A percentile compares a stretch with the other conserved stretches of the same genome.
phyloP scores from a whole-genome alignment of 2,329 filamentous ascomycete species.

The Aspergillus latus region DNA sequence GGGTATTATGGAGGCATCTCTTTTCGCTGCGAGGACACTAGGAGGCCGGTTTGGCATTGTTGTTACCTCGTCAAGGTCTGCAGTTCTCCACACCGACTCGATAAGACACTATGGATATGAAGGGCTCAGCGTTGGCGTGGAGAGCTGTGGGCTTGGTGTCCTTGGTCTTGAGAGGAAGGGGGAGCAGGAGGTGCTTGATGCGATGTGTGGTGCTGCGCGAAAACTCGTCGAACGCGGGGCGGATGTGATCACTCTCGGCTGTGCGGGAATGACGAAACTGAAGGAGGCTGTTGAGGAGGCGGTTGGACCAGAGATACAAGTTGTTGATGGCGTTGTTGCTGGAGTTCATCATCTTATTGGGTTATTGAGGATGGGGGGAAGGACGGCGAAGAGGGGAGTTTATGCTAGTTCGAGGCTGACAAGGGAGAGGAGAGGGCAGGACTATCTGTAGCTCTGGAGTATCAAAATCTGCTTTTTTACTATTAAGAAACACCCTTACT shows the following conservation, averaged over 20 bases:
- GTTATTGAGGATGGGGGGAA: slow-evolving; percentile 27
- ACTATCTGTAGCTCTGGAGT: slow-evolving; percentile 25
- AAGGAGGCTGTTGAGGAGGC: slow-evolving; percentile 48
- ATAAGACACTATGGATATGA: slow-evolving; percentile 45
- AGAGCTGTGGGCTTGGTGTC: slow-evolving; percentile 45
- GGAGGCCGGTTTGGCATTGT: slow-evolving; percentile 50
- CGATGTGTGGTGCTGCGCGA: slow-evolving; percentile 41
- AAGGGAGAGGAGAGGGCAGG: slow-evolving; percentile 28
- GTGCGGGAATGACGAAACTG: slow-evolving; percentile 52
- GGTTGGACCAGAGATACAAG: slow-evolving; percentile 47
- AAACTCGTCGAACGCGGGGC: slow-evolving; percentile 44
- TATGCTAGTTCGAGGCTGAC: slow-evolving; percentile 29
- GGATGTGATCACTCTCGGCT: slow-evolving; percentile 48
- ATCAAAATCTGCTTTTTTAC: too few relatives aligned
- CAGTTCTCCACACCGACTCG: slow-evolving; percentile 42
- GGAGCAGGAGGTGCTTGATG: slow-evolving; percentile 8
- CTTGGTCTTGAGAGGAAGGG: slow-evolving; percentile 44
- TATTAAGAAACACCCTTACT: too few relatives aligned
- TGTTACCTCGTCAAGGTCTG: slow-evolving; percentile 42
- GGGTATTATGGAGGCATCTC: slow-evolving; percentile 53
- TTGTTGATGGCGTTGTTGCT: slow-evolving; percentile 53
- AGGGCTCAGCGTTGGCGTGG: slow-evolving; percentile 46
- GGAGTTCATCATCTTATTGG: slow-evolving; percentile 34
- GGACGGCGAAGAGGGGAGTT: slow-evolving; percentile 32
- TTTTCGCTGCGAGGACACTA: slow-evolving; percentile 53